A percentile compares a stretch with the other conserved stretches of the same genome.
Evolutionary conservation across 177 flowering plant genomes (phyloP).

Genomic region (Vitis hybrid): DNA sequence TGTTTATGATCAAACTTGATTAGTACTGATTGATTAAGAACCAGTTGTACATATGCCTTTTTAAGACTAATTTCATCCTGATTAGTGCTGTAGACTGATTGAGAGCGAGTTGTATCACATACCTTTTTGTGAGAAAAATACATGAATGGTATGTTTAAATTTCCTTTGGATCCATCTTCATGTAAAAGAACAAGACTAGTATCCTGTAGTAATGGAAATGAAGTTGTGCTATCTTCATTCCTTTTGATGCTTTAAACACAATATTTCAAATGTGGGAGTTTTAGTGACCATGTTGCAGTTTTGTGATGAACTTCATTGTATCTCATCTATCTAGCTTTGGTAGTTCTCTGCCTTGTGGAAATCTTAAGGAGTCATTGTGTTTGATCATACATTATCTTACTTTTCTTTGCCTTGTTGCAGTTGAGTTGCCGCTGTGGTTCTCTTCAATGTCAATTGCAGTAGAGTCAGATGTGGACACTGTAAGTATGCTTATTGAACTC

Average conservation of each 20-base stretch:
- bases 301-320: background rate
- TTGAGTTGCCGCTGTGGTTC: conserved; percentile 90
- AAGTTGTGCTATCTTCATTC: background rate
- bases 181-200: background rate
- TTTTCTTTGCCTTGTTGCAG: conserved; percentile 44
- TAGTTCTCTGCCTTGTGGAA: background rate
- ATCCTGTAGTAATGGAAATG: background rate
- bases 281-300: background rate
- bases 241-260: background rate
- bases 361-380: background rate
- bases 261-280: background rate
- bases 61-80: too few species aligned
- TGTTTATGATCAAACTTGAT: background rate
- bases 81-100: too few species aligned
- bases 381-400: conserved; percentile 12
- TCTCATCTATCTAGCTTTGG: background rate
- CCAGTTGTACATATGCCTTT: too few species aligned
- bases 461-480: conserved; percentile 64
- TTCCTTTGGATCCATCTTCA: too few species aligned
- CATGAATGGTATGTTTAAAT: too few species aligned
- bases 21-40: too few species aligned
- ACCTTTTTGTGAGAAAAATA: too few species aligned
- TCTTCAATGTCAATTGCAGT: conserved; percentile 61
- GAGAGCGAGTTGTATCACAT: too few species aligned
- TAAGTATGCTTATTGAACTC: conserved; percentile 43